phyloP scores from a whole-genome alignment of 306 rosid genomes.

The Pyrus bretschneideri region DNA sequence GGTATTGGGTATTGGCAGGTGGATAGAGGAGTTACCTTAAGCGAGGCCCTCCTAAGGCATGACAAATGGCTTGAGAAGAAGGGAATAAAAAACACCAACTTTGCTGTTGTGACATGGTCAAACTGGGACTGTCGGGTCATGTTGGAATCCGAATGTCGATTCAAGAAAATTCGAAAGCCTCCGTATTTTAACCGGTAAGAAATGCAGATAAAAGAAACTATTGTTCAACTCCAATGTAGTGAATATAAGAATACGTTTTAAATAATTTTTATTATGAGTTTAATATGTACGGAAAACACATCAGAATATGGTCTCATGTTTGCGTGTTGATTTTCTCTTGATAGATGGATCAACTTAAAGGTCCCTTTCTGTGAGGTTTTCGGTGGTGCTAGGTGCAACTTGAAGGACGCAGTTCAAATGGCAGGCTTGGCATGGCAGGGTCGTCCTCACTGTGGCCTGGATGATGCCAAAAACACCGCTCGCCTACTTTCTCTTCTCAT shows the following conservation, averaged over 20 bases:
- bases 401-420: slow-evolving; percentile 87
- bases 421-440: slow-evolving; percentile 91
- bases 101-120: slow-evolving; percentile 96
- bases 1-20: slow-evolving; percentile 47
- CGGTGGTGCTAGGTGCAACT: slow-evolving; percentile 71
- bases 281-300: background rate
- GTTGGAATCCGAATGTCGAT: slow-evolving; percentile 94
- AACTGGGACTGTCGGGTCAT: slow-evolving; percentile 92
- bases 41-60: slow-evolving; percentile 90
- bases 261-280: background rate
- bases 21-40: slow-evolving; percentile 81
- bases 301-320: background rate
- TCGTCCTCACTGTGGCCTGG: slow-evolving; percentile 90
- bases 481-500: slow-evolving; percentile 67
- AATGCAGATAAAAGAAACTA: slow-evolving; percentile 3
- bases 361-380: slow-evolving; percentile 78
- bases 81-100: slow-evolving; percentile 78
- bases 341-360: slow-evolving; percentile 89
- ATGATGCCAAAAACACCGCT: slow-evolving; percentile 91
- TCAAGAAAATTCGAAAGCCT: slow-evolving; percentile 85
- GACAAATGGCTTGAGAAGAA: slow-evolving; percentile 95
- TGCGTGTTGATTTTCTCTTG: slow-evolving; percentile 21
- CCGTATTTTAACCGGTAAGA: slow-evolving; percentile 83
- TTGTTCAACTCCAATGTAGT: background rate
- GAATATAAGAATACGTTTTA: background rate